Base-by-base conservation (phyloP, 768 basidiomycete species). In the Hericium alpestre region DNA sequence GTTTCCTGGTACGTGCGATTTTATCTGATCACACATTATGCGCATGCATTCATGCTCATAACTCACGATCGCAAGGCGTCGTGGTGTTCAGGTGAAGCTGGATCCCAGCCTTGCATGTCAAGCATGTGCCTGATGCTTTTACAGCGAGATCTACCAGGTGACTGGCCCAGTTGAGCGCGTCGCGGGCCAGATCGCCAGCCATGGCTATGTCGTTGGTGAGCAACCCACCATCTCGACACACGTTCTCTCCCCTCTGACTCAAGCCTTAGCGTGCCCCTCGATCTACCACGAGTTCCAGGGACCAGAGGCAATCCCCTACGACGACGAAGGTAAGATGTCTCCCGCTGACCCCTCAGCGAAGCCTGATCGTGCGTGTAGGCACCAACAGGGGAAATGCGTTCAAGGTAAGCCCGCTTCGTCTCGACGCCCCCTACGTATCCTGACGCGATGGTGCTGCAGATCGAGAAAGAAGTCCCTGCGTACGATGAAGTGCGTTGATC, bases 121-220 rank as follows among this genome's bases (percentile, higher is more conserved):
- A 23, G 53, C 37, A 38, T 40, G 38, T 49, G 25, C n/a, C 53
- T 12, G 11, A 47, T 49, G 46, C 46, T 32, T 38, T 43, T 20
- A 39, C 65, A 93, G 91, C 65, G 93, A 95, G 73, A 97, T 97
- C 55, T 97, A 96, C 67, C 90, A 91, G 69, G 92, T 94, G 1
- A 94, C 91, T n/a, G 92, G 92, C 0, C 93, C 93, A 38, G 93
- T 95, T n/a, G 93, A 94, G 68, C 82, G 93, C 52, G 92, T 90
- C 66, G 88, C 87, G 0, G 84, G 87, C 13, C 87, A 89, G 71
- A 91, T 93, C 62, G 91, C 90, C 9, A 90, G 86, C 59, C 86
- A 91, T 32, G 90, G 90, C 61, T 90, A 80, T 62, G 79, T 92
- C 50, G 88, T 90, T 11, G 90, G 90, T 87, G 55, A 27, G 84